Percentiles rank a stretch among this genome's conserved stretches.
phyloP scores from a whole-genome alignment of 2,329 filamentous ascomycete species.

The Whalleya microplaca region DNA sequence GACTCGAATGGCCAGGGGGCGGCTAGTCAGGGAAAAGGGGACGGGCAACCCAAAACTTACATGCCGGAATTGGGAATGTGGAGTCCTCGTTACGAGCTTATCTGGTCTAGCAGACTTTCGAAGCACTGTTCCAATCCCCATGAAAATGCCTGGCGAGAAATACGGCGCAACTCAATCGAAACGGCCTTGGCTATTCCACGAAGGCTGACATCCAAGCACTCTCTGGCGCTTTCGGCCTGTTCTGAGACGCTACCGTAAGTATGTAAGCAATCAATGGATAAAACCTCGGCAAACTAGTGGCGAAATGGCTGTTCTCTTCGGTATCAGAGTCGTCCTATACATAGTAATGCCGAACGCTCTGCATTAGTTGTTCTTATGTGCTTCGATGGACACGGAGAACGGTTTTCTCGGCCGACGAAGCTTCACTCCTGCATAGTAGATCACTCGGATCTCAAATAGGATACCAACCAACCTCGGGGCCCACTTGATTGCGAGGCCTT shows the following conservation, averaged over 20 bases:
- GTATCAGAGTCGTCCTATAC: slow-evolving; percentile 3
- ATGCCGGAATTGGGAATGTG: slow-evolving; percentile 95
- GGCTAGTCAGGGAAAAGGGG: slow-evolving; percentile 69
- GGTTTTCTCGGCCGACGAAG: neutral
- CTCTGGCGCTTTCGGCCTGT: neutral
- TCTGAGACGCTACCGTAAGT: slow-evolving; percentile 1
- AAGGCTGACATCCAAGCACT: slow-evolving; percentile 20
- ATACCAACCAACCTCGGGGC: neutral
- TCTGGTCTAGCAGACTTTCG: slow-evolving; percentile 37
- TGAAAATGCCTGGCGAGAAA: slow-evolving; percentile 42
- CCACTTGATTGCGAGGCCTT: neutral
- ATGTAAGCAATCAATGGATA: slow-evolving; percentile 6
- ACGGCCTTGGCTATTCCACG: slow-evolving; percentile 38
- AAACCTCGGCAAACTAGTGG: slow-evolving; percentile 6
- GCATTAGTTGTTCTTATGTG: slow-evolving; percentile 6
- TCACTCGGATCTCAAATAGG: neutral
- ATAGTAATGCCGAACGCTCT: slow-evolving; percentile 17
- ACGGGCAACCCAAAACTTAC: slow-evolving; percentile 74
- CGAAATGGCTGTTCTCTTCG: slow-evolving; percentile 4
- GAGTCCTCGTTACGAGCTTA: slow-evolving; percentile 72
- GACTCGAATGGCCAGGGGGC: slow-evolving; percentile 62
- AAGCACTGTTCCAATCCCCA: slow-evolving; percentile 47
- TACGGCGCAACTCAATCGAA: slow-evolving; percentile 34
- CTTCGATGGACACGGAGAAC: neutral
- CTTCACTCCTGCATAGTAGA: neutral